These are phyloP conservation scores for Metarhizium sp. DNA, from an alignment of 2,329 filamentous ascomycete species.

Conservation along the genomic window DNA sequence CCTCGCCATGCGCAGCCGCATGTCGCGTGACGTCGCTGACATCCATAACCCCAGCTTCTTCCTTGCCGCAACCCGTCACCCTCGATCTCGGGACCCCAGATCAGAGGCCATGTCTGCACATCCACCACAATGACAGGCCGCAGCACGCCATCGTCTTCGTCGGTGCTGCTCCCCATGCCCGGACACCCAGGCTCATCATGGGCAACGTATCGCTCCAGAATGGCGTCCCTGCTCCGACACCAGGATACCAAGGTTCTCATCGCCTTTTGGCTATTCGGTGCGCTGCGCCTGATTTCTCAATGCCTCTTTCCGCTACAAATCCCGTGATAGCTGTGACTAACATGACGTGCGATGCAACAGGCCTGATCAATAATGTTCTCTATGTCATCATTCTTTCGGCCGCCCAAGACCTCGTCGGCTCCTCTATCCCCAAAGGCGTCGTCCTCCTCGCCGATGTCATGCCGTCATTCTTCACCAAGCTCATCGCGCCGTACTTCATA, in stretches of 20 bases:
- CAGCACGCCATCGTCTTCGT: constrained; percentile 32
- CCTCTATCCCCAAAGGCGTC: constrained; percentile 80
- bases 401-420: constrained; percentile 88
- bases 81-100: neutral
- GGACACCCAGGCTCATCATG: constrained; percentile 57
- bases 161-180: constrained; percentile 45
- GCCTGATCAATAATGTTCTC: constrained; percentile 84
- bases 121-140: constrained; percentile 22
- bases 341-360: constrained; percentile 10
- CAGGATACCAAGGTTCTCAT: constrained; percentile 62
- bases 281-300: constrained; percentile 1
- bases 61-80: neutral
- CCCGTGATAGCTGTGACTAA: neutral
- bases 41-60: neutral
- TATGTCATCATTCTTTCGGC: constrained; percentile 96
- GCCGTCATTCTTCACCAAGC: constrained; percentile 80
- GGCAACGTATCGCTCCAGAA: constrained; percentile 59
- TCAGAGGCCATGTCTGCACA: neutral
- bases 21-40: neutral
- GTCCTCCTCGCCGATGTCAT: constrained; percentile 90
- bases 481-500: constrained; percentile 89
- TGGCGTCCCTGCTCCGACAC: constrained; percentile 54
- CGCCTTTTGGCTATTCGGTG: constrained; percentile 94
- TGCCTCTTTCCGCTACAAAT: too few relatives aligned
- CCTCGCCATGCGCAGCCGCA: neutral